phyloP scores from a whole-genome alignment of 768 basidiomycete species.

The Leucocoprinus birnbaumii region DNA sequence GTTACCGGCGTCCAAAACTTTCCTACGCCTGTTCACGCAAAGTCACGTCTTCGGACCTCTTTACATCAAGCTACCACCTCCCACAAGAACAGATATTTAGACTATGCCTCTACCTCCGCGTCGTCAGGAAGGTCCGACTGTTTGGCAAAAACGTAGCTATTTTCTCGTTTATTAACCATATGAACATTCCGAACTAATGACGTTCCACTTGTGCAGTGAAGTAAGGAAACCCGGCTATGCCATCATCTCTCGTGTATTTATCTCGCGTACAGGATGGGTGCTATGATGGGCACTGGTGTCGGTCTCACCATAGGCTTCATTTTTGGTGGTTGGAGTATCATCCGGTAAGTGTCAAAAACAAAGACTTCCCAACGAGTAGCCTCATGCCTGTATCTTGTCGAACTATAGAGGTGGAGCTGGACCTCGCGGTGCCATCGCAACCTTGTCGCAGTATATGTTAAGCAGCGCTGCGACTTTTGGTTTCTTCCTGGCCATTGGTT shows the following conservation, averaged over 20 bases:
- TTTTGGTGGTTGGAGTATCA: conserved; percentile 90
- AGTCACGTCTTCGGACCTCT: conserved; percentile 8
- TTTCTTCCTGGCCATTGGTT: conserved; percentile 95
- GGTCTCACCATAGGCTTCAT: conserved; percentile 97
- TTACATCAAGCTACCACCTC: conserved; percentile 18
- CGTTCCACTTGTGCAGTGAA: conserved; percentile 46
- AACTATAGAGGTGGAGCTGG: conserved; percentile 85
- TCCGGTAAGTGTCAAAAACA: conserved; percentile 54
- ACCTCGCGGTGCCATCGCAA: conserved; percentile 84
- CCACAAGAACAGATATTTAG: conserved; percentile 42
- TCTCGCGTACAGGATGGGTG: conserved; percentile 73
- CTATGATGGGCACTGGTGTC: conserved; percentile 89
- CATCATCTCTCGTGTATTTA: neutral
- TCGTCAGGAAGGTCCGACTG: conserved; percentile 12
- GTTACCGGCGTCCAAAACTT: conserved; percentile 5
- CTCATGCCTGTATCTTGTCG: conserved; percentile 1
- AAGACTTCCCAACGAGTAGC: neutral
- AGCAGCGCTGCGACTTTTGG: conserved; percentile 96
- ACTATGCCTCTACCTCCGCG: conserved; percentile 47
- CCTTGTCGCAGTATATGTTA: conserved; percentile 97
- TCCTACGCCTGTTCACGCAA: conserved; percentile 15
- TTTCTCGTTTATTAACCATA: conserved; percentile 8
- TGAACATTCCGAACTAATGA: conserved; percentile 14
- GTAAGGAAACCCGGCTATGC: conserved; percentile 29
- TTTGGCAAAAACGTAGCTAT: conserved; percentile 73